Conservation (phyloP, 805 yeast genomes). For the Ogataea zsoltii region DNA sequence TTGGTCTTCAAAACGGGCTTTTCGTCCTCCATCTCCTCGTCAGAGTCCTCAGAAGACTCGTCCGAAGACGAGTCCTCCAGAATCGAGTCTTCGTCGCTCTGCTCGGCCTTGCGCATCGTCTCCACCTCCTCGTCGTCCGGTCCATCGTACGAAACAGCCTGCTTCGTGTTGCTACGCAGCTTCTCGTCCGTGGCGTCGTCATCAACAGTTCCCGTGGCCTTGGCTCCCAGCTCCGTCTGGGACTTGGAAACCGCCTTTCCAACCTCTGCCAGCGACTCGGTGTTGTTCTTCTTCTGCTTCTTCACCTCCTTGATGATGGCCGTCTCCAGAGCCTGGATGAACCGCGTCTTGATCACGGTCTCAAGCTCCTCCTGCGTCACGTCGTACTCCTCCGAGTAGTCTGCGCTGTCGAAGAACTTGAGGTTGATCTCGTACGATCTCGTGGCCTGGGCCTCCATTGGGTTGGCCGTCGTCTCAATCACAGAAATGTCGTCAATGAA, state of each 20-base stretch:
- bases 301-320: conserved; percentile 78
- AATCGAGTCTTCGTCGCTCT: conserved; percentile 67
- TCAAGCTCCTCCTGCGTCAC: conserved; percentile 79
- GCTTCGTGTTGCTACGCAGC: conserved; percentile 64
- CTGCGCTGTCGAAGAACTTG: conserved; percentile 71
- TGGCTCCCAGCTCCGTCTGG: conserved; percentile 44
- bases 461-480: conserved; percentile 79
- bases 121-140: conserved; percentile 96
- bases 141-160: conserved; percentile 88
- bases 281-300: conserved; percentile 62
- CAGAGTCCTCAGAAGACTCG: conserved; percentile 32
- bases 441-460: conserved; percentile 43
- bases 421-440: conserved; percentile 77
- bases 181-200: conserved; percentile 67
- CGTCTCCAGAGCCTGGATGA: conserved; percentile 69
- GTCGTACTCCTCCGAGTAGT: conserved; percentile 87
- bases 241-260: conserved; percentile 70
- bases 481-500: conserved; percentile 83
- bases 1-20: background rate
- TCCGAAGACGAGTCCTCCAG: conserved; percentile 37
- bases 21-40: conserved; percentile 44
- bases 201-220: conserved; percentile 33
- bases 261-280: conserved; percentile 57
- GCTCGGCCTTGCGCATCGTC: conserved; percentile 81
- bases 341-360: conserved; percentile 58